Base-by-base conservation (phyloP, 768 basidiomycete genomes). In the Vararia minispora region DNA sequence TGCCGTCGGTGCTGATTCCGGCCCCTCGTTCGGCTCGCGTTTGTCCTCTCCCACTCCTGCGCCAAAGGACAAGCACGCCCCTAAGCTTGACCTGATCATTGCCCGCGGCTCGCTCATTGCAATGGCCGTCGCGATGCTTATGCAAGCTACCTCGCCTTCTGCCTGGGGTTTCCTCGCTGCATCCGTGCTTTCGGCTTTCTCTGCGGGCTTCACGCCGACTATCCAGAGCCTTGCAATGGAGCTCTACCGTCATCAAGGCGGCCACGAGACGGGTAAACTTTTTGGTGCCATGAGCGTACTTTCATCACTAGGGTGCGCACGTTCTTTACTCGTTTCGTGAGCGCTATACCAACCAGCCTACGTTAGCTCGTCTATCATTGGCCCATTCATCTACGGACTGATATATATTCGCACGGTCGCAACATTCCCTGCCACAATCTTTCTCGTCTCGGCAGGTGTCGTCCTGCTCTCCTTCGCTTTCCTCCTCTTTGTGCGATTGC, bases 241-340 rank as follows among this genome's bases (percentile, higher is more conserved):
- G 32, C 32, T 40, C 12, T 40, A 33, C 39, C 25, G 11, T 23
- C 39, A 30, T 16, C 22, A 26, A 14, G 39, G 32, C 11, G 32
- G 39, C 14, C 16, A 23, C 12, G 39, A 40, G 33, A 16, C 39
- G 9, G 39, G 39, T 6, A 25, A 34, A 33, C 33, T 40, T 8
- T 40, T 40, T 17, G 39, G 39, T 16, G 39, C 39, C 9, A 9
- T 40, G 22, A 28, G 39, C 24, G 39, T 40, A 9, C 14, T 40
- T 23, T 26, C 27, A 28, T 31, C 39, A 5, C 24, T 34, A n/a
- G 23, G 39, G 39, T 40, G 24, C 17, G 39, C n/a, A n/a, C n/a
- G n/a, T n/a, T 34, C 11, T 18, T n/a, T 12, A 16, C 18, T 6
- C 18, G 0, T 33, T 13, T 6, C 13, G 9, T 16, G 4, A 13